Percentiles rank a stretch among this genome's conserved stretches.
Evolutionary conservation across 2,329 filamentous ascomycete species (phyloP).

Genomic region (Geosmithia flava): DNA sequence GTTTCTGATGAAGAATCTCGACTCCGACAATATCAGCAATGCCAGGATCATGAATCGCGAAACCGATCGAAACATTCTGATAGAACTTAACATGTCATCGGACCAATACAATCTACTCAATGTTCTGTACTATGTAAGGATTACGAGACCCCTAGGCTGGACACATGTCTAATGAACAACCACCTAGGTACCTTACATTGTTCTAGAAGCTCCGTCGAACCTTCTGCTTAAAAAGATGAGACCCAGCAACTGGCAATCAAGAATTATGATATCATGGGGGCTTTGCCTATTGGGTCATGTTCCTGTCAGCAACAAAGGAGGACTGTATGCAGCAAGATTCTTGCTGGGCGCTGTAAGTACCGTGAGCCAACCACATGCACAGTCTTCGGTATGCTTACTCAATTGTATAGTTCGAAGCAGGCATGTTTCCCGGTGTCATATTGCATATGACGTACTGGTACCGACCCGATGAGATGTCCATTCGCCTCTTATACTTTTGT

Average conservation of each 20-base stretch:
- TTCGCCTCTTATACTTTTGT: constrained; percentile 32
- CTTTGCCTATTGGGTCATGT: constrained; percentile 19
- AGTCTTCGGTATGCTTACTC: background rate
- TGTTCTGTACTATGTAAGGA: constrained; percentile 23
- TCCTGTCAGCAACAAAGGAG: constrained; percentile 21
- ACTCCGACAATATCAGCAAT: constrained; percentile 26
- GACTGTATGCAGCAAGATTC: constrained; percentile 22
- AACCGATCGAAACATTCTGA: constrained; percentile 26
- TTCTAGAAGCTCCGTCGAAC: constrained; percentile 26
- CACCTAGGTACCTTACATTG: constrained; percentile 21
- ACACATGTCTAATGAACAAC: background rate
- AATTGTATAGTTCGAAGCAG: constrained; percentile 18
- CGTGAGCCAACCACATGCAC: constrained; percentile 12
- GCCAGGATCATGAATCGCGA: constrained; percentile 29
- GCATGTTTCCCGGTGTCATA: constrained; percentile 27
- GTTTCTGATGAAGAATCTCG: constrained; percentile 27
- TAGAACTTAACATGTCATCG: constrained; percentile 22
- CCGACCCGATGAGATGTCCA: constrained; percentile 31
- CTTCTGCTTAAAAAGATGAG: constrained; percentile 23
- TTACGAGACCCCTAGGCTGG: background rate
- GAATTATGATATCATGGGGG: constrained; percentile 27
- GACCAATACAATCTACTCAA: constrained; percentile 26
- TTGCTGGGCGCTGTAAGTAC: constrained; percentile 14
- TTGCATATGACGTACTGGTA: constrained; percentile 35
- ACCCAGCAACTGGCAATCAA: constrained; percentile 24